Conservation (phyloP, 495 filamentous ascomycete species). For the Parathielavia hyrcaniae region DNA sequence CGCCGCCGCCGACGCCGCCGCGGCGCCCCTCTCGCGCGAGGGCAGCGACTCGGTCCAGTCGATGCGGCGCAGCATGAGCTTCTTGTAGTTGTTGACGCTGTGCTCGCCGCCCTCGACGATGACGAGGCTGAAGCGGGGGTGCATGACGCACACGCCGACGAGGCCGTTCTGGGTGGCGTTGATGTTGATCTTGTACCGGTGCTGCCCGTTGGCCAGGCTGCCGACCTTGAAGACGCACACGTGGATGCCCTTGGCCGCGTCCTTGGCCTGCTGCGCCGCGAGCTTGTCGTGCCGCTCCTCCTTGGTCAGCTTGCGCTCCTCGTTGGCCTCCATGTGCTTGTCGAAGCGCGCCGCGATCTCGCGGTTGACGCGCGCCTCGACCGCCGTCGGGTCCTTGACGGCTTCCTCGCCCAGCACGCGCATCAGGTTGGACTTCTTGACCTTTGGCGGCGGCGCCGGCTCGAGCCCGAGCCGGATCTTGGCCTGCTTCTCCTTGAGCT, state of each 20-base stretch:
- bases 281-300: constrained; percentile 86
- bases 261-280: constrained; percentile 73
- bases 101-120: constrained; percentile 87
- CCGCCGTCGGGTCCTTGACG: constrained; percentile 94
- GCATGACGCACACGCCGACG: constrained; percentile 80
- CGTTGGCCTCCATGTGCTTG: constrained; percentile 71
- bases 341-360: constrained; percentile 81
- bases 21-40: constrained; percentile 50
- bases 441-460: constrained; percentile 83
- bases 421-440: constrained; percentile 95
- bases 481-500: constrained; percentile 90
- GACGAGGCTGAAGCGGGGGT: constrained; percentile 80
- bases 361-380: constrained; percentile 85
- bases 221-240: constrained; percentile 83
- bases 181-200: constrained; percentile 85
- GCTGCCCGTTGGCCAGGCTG: constrained; percentile 78
- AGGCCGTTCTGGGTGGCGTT: constrained; percentile 84
- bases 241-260: constrained; percentile 76
- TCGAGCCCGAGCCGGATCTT: constrained; percentile 88
- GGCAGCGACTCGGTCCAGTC: constrained; percentile 87
- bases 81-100: constrained; percentile 73
- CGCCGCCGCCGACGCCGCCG: constrained; percentile 45
- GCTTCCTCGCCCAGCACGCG: constrained; percentile 94
- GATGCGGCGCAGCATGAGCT: constrained; percentile 82
- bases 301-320: constrained; percentile 83